Percentiles rank a stretch among this genome's conserved stretches.
Conservation (phyloP, 1,284 basidiomycete genomes). For the Cronartium quercuum region DNA sequence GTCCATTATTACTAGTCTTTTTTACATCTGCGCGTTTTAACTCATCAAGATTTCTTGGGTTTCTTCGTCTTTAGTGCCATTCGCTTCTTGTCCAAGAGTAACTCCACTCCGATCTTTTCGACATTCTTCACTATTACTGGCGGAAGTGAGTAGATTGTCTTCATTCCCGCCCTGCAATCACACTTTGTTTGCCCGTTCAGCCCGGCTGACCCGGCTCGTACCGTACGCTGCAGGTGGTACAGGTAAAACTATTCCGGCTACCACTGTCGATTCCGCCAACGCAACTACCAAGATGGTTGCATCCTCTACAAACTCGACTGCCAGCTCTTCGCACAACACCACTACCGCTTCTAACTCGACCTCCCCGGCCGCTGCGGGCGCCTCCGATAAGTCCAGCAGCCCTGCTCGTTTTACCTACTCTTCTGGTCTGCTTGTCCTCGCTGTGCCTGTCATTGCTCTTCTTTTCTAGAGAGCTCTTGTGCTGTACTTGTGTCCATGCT, state of each 20-base stretch:
- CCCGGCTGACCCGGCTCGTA: not conserved
- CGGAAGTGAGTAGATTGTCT: constrained; percentile 26
- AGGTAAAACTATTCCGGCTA: not conserved
- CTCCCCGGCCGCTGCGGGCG: not conserved
- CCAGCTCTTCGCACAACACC: not conserved
- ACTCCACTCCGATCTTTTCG: constrained; percentile 13
- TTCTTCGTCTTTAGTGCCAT: constrained; percentile 1
- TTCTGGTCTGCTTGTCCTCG: not conserved
- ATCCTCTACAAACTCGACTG: not conserved
- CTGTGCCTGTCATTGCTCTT: not conserved
- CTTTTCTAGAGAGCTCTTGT: not conserved
- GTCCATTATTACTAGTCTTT: not conserved
- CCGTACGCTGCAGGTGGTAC: not conserved
- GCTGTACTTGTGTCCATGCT: too few species aligned
- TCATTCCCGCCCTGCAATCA: not conserved
- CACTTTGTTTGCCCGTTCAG: not conserved
- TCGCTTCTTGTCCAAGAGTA: constrained; percentile 6
- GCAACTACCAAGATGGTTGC: not conserved
- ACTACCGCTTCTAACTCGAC: not conserved
- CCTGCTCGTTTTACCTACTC: not conserved
- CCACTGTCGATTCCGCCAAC: not conserved
- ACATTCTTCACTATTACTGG: constrained; percentile 29
- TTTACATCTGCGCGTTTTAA: not conserved
- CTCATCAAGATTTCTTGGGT: not conserved
- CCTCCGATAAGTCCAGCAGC: not conserved